These are phyloP conservation scores for Hymenoscyphus fraxineus DNA, from an alignment of 2,329 filamentous ascomycete species.

Conservation along the genomic window DNA sequence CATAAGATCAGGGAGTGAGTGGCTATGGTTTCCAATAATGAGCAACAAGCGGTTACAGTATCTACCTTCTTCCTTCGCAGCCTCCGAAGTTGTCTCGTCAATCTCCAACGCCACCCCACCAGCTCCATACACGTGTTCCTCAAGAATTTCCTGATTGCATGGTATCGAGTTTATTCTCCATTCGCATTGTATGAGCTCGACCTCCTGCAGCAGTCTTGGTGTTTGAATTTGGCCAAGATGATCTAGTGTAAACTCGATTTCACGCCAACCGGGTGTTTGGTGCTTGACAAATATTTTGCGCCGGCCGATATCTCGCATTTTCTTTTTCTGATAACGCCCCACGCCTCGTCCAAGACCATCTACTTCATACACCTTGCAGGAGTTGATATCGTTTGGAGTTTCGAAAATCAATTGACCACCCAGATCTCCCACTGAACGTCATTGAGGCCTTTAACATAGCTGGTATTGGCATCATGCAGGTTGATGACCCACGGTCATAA, in stretches of 20 bases:
- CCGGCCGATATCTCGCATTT: conserved; percentile 27
- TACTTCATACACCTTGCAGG: not conserved
- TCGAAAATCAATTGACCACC: not conserved
- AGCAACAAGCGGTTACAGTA: not conserved
- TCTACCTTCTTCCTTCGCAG: conserved; percentile 5
- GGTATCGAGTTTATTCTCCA: conserved; percentile 13
- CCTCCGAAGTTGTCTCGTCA: conserved; percentile 17
- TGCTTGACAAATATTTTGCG: conserved; percentile 22
- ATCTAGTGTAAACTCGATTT: not conserved
- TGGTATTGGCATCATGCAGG: not conserved
- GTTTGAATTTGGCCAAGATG: not conserved
- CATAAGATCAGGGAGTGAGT: not conserved
- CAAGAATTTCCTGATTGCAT: conserved; percentile 19
- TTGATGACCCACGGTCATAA: not conserved
- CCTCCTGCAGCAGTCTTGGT: not conserved
- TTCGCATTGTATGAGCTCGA: conserved; percentile 16
- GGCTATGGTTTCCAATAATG: not conserved
- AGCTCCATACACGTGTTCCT: conserved; percentile 25
- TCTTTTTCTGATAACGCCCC: conserved; percentile 29
- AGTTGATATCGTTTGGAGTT: not conserved
- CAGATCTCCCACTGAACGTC: not conserved
- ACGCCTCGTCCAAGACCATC: conserved; percentile 23
- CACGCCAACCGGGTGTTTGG: conserved; percentile 4
- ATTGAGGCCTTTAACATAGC: not conserved
- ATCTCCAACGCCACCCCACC: conserved; percentile 13